Base-by-base conservation (phyloP, 768 basidiomycete species). In the Hortiboletus flavorubellus region DNA sequence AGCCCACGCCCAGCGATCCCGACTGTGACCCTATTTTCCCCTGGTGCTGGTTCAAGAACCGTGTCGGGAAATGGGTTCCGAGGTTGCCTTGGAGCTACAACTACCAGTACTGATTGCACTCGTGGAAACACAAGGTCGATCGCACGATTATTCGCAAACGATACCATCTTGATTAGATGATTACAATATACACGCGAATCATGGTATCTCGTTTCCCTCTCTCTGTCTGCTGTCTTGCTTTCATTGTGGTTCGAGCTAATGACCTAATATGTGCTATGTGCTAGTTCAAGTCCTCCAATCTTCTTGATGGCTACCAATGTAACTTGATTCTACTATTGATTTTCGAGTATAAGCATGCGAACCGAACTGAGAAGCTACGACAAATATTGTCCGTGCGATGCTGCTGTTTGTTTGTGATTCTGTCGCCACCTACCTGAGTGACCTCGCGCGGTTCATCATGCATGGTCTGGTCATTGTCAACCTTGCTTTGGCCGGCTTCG, bases 391-490 rank as follows among this genome's bases (percentile, higher is more conserved):
- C 21, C 21, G 21, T 21, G 21, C 21, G 26, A 26, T 4, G 26
- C 26, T 26, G 26, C 26, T 26, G 26, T 26, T 26, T 26, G 26
- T 26, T 26, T 5, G 26, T 26, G 26, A 26, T 26, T 26, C 26
- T 26, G 26, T 26, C 26, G 26, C 26, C 5, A 26, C 26, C 26
- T 26, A 26, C 5, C 5, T 26, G 26, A 26, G 26, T 33, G 4
- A 33, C 21, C 21, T 21, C 21, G 1, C 2, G 21, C 21, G 21
- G 30, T 40, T 16, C 30, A 53, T 44, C 51, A 87, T 87, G 86
- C 84, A 84, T 65, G 77, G 80, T 73, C 80, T 86, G 59, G 73
- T 85, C 63, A 80, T 81, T 60, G 83, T 84, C 64, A 82, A 82
- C 41, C 71, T 87, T 55, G 77, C 79, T 46, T 72, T 81, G 38